Evolutionary conservation across 1,284 basidiomycete genomes (phyloP), one percentile per base, ranked within the genome.

Genomic region (Sparassis latifolia): DNA sequence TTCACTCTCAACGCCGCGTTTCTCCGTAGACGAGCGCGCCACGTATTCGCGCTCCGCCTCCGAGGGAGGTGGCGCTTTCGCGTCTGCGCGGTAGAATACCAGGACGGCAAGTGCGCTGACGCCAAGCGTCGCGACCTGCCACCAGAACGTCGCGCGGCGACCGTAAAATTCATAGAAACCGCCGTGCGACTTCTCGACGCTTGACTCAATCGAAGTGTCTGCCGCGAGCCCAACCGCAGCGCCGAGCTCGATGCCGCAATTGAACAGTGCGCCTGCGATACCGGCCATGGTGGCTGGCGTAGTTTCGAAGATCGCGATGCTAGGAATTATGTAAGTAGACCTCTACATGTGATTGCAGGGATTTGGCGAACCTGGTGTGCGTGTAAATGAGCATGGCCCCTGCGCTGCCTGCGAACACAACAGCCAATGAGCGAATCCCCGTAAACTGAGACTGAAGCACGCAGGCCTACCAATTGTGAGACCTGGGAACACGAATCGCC

Each of bases 191-290:
- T 42, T 33, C 33, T 62, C 52, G 4, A 62, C 55, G 33, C 52
- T 56, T 1, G 55, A 54, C 42, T 59, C 52, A 35, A 62, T 62
- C 12, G 61, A 60, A 12, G 58, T 56, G 20, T 60, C 51, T 35
- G 56, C 56, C 1, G 62, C 56, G 20, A 54, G 41, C 12, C 46
- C 55, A 42, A 42, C 46, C 2, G 61, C 61, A 20, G 47, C 42
- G 28, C 62, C 60, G n/a, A 56, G 40, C 50, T 63, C 62, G 10
- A 60, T 48, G n/a, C 55, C 57, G n/a, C 51, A 54, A 37, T 53
- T 62, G 48, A 65, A 59, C 3, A 61, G 53, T 1, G 63, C 62
- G 38, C 57, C 58, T 1, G 60, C 60, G n/a, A 56, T 55, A 5
- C 61, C 63, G 0, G 62, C 52, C 9, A 59, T 50, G 27, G 45